phyloP scores from a whole-genome alignment of 2,329 filamentous ascomycete species.

The Fusarium fujikuroi region DNA sequence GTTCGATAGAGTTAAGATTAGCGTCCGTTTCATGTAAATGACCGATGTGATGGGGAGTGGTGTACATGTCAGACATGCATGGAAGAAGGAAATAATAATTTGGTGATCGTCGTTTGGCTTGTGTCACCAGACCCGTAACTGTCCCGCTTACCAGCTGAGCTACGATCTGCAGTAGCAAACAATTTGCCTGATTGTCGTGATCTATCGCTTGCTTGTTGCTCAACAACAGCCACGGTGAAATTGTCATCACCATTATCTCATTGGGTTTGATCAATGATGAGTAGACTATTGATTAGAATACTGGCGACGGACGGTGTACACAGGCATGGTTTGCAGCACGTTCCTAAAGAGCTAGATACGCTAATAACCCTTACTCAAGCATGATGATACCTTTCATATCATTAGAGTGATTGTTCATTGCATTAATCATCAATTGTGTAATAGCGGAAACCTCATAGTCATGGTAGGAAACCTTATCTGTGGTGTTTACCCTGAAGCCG shows the following conservation, averaged over 20 bases:
- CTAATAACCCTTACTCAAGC: accelerated
- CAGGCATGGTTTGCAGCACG: neutral
- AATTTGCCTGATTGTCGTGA: accelerated
- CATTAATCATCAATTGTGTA: neutral
- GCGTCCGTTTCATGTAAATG: neutral
- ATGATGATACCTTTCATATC: accelerated
- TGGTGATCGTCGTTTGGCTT: neutral
- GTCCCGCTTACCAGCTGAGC: neutral
- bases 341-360: neutral
- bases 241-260: accelerated
- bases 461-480: neutral
- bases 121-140: neutral
- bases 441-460: accelerated
- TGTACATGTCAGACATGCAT: neutral
- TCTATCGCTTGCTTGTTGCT: neutral
- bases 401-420: neutral
- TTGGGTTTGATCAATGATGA: neutral
- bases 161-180: neutral
- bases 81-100: neutral
- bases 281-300: neutral
- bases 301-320: accelerated
- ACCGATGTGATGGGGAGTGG: neutral
- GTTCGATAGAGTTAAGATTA: neutral
- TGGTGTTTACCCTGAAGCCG: neutral
- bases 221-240: neutral